Percentiles rank a stretch among this genome's conserved stretches.
Conservation (phyloP, 2,329 filamentous ascomycete species). For the Curvularia sp. region DNA sequence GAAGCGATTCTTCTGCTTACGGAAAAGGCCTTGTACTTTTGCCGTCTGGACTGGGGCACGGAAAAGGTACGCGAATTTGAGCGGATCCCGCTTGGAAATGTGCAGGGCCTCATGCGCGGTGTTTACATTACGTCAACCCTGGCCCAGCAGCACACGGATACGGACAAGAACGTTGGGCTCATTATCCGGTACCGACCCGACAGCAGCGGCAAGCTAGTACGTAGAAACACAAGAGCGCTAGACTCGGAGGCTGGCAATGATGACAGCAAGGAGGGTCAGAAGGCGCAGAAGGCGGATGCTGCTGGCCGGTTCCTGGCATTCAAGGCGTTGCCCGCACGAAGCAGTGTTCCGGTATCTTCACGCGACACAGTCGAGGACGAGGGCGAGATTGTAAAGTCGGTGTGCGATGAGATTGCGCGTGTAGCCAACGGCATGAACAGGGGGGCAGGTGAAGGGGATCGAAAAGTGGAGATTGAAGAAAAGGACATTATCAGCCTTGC, state of each 20-base stretch:
- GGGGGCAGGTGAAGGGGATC: constrained; percentile 49
- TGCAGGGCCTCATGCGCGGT: constrained; percentile 77
- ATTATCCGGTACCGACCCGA: constrained; percentile 78
- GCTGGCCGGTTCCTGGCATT: constrained; percentile 58
- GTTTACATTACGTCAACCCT: constrained; percentile 91
- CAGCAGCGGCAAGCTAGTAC: constrained; percentile 72
- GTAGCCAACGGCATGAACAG: constrained; percentile 63
- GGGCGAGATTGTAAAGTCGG: constrained; percentile 64
- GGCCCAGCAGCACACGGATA: constrained; percentile 77
- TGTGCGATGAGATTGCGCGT: constrained; percentile 79
- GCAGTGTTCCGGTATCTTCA: constrained; percentile 44
- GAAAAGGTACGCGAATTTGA: constrained; percentile 96
- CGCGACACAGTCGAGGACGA: constrained; percentile 53
- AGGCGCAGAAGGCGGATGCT: constrained; percentile 32
- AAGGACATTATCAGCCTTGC: constrained; percentile 80
- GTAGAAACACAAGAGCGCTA: constrained; percentile 86
- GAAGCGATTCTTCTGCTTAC: constrained; percentile 90
- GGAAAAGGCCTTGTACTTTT: constrained; percentile 83
- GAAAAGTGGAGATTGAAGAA: constrained; percentile 57
- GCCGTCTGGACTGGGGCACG: constrained; percentile 91
- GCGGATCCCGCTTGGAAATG: constrained; percentile 76
- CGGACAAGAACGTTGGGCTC: constrained; percentile 81
- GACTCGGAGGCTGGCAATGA: constrained; percentile 53
- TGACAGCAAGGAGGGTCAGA: constrained; percentile 19
- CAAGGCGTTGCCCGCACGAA: constrained; percentile 62